These are phyloP conservation scores for Fraxinus dipetala DNA, from an alignment of 305 asterid species.

Conservation along the genomic window DNA sequence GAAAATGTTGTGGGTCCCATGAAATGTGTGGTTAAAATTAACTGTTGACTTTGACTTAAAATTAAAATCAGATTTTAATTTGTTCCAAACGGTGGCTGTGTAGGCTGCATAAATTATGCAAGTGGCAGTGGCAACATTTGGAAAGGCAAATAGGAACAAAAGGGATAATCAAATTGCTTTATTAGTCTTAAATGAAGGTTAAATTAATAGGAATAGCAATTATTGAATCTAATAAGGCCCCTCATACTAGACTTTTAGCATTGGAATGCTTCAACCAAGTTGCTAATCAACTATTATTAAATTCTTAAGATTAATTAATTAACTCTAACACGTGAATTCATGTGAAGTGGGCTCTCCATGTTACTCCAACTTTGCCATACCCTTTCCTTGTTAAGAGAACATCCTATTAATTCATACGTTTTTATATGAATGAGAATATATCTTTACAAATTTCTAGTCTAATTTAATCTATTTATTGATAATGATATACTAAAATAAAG, in stretches of 20 bases:
- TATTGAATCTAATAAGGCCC: conserved; percentile 44
- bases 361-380: not conserved
- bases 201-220: conserved; percentile 29
- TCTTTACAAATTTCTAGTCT: not conserved
- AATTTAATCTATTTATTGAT: not conserved
- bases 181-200: conserved; percentile 12
- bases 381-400: not conserved
- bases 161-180: not conserved
- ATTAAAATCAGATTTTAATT: too few species aligned
- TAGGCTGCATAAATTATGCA: not conserved
- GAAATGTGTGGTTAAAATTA: too few species aligned
- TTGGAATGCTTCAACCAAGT: conserved; percentile 36
- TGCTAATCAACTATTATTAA: conserved; percentile 16
- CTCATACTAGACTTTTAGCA: conserved; percentile 28
- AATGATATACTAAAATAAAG: not conserved
- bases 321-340: conserved; percentile 39
- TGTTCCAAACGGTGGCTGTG: too few species aligned
- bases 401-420: not conserved
- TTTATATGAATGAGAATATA: not conserved
- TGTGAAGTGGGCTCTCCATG: conserved; percentile 34
- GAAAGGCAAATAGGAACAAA: not conserved
- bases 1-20: too few species aligned
- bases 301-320: conserved; percentile 25
- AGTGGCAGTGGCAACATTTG: not conserved
- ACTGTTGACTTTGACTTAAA: too few species aligned